A percentile compares a stretch with the other conserved stretches of the same genome.
Evolutionary conservation across 164 flowering plant genomes (phyloP).

Genomic region (Stephania cephalantha): DNA sequence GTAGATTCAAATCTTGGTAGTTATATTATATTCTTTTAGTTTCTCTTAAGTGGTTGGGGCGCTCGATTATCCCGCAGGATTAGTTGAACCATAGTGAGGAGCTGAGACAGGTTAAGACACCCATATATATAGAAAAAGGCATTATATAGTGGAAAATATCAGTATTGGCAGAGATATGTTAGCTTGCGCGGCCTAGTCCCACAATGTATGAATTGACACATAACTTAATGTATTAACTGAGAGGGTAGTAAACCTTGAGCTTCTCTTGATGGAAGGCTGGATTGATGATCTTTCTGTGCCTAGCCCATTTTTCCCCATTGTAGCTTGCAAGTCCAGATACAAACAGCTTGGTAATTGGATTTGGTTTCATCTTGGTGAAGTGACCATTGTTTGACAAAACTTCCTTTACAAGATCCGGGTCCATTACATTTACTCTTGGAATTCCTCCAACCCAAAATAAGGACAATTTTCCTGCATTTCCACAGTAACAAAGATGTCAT

Average conservation of each 20-base stretch:
- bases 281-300: constrained; percentile 40
- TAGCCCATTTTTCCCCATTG: constrained; percentile 50
- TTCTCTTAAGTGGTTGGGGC: too few species aligned
- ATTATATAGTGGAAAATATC: too few species aligned
- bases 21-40: too few species aligned
- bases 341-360: constrained; percentile 18
- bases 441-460: constrained; percentile 34
- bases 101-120: too few species aligned
- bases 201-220: too few species aligned
- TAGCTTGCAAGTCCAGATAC: constrained; percentile 18
- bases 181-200: too few species aligned
- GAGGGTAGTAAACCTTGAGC: constrained; percentile 34
- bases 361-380: constrained; percentile 19
- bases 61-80: too few species aligned
- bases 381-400: constrained; percentile 20
- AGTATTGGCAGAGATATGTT: too few species aligned
- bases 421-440: constrained; percentile 30
- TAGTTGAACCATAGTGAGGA: too few species aligned
- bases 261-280: constrained; percentile 50
- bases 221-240: background rate
- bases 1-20: too few species aligned
- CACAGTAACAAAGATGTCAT: background rate
- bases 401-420: constrained; percentile 35
- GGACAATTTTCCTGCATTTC: constrained; percentile 33
- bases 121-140: too few species aligned